These are phyloP conservation scores for Agaricus blazei DNA, from an alignment of 768 basidiomycete genomes.

Conservation along the genomic window DNA sequence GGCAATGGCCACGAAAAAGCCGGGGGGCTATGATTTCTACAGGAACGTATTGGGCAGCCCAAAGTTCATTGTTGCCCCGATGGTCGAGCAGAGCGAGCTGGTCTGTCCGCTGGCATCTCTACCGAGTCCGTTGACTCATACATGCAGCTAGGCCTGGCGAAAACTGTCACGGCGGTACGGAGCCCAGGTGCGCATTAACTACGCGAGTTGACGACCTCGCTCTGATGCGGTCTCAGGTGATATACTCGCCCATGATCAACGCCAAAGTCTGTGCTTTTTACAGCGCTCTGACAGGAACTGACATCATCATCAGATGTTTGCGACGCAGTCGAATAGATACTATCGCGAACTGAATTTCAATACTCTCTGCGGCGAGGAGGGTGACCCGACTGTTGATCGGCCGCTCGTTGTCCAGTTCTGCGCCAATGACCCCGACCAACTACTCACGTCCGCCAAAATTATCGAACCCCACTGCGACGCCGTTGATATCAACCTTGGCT, in stretches of 20 bases:
- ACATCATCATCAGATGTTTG: slow-evolving; percentile 51
- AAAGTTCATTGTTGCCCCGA: slow-evolving; percentile 90
- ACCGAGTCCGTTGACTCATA: neutral
- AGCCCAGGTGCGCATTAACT: slow-evolving; percentile 52
- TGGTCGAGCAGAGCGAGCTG: slow-evolving; percentile 98
- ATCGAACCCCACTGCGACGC: slow-evolving; percentile 85
- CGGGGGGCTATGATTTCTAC: slow-evolving; percentile 83
- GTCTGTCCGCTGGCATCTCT: slow-evolving; percentile 42
- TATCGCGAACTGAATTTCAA: slow-evolving; percentile 68
- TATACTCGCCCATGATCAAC: slow-evolving; percentile 99
- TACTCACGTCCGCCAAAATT: slow-evolving; percentile 72
- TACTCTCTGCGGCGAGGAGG: slow-evolving; percentile 74
- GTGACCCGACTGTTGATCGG: slow-evolving; percentile 63
- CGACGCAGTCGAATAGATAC: slow-evolving; percentile 41
- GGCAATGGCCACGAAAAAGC: slow-evolving; percentile 28
- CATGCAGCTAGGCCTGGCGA: slow-evolving; percentile 72
- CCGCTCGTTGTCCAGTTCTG: slow-evolving; percentile 93
- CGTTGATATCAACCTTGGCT: slow-evolving; percentile 90
- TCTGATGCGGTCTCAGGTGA: slow-evolving; percentile 41
- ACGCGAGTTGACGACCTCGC: neutral
- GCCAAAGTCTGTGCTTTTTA: slow-evolving; percentile 55
- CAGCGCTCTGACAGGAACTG: neutral
- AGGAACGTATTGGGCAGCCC: slow-evolving; percentile 73
- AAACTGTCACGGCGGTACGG: slow-evolving; percentile 78
- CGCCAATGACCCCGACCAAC: slow-evolving; percentile 77